phyloP scores from a whole-genome alignment of 1,284 basidiomycete species.

The Pseudozyma pruni region DNA sequence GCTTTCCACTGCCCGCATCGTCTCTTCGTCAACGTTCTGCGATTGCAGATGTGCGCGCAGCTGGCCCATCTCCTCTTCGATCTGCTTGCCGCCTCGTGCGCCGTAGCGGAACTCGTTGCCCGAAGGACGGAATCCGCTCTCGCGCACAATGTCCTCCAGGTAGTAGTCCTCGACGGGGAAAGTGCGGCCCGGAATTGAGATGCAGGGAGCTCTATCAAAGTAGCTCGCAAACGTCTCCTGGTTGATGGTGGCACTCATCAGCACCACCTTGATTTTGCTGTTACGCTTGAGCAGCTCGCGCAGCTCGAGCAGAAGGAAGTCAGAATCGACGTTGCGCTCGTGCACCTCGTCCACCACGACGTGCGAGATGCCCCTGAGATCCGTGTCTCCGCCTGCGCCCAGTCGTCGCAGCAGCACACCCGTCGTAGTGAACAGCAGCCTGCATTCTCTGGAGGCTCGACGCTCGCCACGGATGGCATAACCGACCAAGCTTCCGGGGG shows the following conservation, averaged over 20 bases:
- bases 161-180: conserved; percentile 65
- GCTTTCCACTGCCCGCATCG: conserved; percentile 74
- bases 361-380: conserved; percentile 80
- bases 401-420: conserved; percentile 87
- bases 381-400: conserved; percentile 76
- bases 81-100: conserved; percentile 47
- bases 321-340: conserved; percentile 88
- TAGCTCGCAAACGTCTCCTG: conserved; percentile 52
- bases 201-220: conserved; percentile 75
- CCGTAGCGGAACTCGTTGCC: conserved; percentile 51
- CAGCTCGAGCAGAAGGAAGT: conserved; percentile 86
- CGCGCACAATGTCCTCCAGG: conserved; percentile 59
- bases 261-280: conserved; percentile 79
- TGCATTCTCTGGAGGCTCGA: conserved; percentile 71
- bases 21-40: conserved; percentile 73
- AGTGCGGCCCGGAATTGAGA: conserved; percentile 80
- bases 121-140: conserved; percentile 64
- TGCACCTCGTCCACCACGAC: conserved; percentile 93
- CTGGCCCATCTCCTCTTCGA: conserved; percentile 68
- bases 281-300: conserved; percentile 81
- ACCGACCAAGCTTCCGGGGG: conserved; percentile 73
- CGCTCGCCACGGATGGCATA: conserved; percentile 92
- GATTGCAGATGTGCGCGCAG: conserved; percentile 72
- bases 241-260: conserved; percentile 65
- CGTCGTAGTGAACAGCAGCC: conserved; percentile 89